phyloP scores from a whole-genome alignment of 2,329 filamentous ascomycete genomes.

The Madurella fahalii region DNA sequence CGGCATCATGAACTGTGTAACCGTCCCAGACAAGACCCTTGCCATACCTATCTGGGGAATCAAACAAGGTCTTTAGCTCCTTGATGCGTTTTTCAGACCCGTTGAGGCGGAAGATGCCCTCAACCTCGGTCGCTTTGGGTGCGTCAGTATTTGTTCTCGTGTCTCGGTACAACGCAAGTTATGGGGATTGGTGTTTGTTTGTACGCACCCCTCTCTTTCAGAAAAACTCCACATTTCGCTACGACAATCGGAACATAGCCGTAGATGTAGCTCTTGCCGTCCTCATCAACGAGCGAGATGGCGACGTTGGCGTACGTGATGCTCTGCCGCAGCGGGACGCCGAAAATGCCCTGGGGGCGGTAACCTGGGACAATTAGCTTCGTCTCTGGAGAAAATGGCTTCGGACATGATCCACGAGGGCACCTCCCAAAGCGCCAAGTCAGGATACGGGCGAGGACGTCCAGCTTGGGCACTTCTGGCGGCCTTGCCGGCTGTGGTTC shows the following conservation, averaged over 20 bases:
- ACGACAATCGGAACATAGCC: conserved; percentile 98
- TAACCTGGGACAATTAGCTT: conserved; percentile 37
- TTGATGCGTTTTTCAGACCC: conserved; percentile 98
- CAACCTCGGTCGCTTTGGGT: conserved; percentile 75
- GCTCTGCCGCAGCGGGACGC: conserved; percentile 85
- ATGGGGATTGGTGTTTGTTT: not conserved
- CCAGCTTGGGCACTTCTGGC: conserved; percentile 17
- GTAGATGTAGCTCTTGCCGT: conserved; percentile 94
- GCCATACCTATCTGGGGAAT: conserved; percentile 91
- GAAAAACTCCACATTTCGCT: conserved; percentile 92
- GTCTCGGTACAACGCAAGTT: not conserved
- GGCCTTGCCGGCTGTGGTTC: conserved; percentile 4
- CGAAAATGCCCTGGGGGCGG: conserved; percentile 76
- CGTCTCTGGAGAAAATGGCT: conserved; percentile 6
- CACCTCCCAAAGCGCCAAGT: conserved; percentile 15
- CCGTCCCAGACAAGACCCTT: conserved; percentile 97
- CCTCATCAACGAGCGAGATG: conserved; percentile 89
- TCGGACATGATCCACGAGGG: conserved; percentile 12
- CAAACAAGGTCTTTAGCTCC: conserved; percentile 85
- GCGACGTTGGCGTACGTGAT: conserved; percentile 98
- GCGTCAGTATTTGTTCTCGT: conserved; percentile 17
- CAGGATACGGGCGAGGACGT: conserved; percentile 15
- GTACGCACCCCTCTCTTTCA: conserved; percentile 90
- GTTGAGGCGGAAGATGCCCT: conserved; percentile 93
- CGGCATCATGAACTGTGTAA: conserved; percentile 96